Percentiles rank a stretch among this genome's conserved stretches.
Evolutionary conservation across 345 rosid genomes (phyloP).

Genomic region (Sonneratia caseolaris): DNA sequence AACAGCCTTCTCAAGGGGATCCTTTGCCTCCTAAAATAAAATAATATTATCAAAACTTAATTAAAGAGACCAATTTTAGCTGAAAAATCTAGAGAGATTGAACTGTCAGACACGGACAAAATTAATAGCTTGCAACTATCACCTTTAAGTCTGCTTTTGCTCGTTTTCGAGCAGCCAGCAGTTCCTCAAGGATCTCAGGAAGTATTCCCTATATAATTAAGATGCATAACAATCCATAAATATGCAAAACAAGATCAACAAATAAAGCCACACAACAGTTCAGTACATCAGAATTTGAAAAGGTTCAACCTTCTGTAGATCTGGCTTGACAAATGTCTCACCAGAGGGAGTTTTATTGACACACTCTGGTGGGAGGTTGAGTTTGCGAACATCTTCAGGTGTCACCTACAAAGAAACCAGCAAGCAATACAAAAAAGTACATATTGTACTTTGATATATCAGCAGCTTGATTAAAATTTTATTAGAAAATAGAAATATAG

Average conservation of each 20-base stretch:
- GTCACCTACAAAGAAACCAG: slow-evolving; percentile 45
- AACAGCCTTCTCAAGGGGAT: slow-evolving; percentile 95
- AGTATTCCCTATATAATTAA: slow-evolving; percentile 75
- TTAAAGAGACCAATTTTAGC: background rate
- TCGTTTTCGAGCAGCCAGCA: slow-evolving; percentile 82
- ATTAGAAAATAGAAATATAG: background rate
- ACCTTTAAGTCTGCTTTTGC: slow-evolving; percentile 97
- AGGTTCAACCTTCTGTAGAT: slow-evolving; percentile 64
- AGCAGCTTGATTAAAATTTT: background rate
- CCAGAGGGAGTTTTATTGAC: slow-evolving; percentile 87
- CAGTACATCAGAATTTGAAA: slow-evolving; percentile 1
- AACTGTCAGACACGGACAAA: background rate
- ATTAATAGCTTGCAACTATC: background rate
- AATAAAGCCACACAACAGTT: background rate
- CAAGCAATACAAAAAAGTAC: slow-evolving; percentile 9
- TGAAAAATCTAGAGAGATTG: background rate
- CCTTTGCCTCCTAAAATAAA: slow-evolving; percentile 72
- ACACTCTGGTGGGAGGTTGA: slow-evolving; percentile 75
- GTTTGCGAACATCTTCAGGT: slow-evolving; percentile 76
- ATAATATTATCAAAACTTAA: slow-evolving; percentile 1
- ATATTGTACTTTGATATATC: background rate
- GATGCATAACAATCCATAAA: slow-evolving; percentile 7
- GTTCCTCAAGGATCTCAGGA: slow-evolving; percentile 98
- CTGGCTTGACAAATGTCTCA: slow-evolving; percentile 83
- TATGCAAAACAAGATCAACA: background rate